Evolutionary conservation across 306 rosid genomes (phyloP), one percentile per base, ranked within the genome.

Genomic region (Quercus rubra): DNA sequence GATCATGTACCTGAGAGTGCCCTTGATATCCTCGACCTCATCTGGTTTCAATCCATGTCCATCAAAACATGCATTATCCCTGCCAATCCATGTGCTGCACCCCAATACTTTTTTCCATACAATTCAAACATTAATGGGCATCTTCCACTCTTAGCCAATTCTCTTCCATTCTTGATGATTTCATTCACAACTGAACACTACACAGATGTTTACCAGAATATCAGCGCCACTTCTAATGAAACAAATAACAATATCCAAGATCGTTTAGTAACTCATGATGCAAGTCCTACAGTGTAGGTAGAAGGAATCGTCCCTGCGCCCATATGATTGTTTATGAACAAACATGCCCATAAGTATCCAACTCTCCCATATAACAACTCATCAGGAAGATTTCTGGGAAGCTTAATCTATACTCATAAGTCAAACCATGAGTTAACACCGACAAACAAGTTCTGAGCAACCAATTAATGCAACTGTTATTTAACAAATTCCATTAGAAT

Each of bases 21-120:
- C 90, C 80, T 77, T 86, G 30, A 90, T 85, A 56, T 89, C 93
- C 80, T 88, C 93, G 55, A 82, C 72, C 87, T 90, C 89, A 74
- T 90, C 96, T 19, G 90, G 88, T 83, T 83, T 89, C 85, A 92
- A 56, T 86, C 90, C 89, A 89, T 82, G 83, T 92, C 92, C 92
- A 90, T 82, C 80, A 90, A 76, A 25, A 92, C 93, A 84, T 90
- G 89, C 88, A 92, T 81, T 80, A 89, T 90, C 84, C 97, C 96
- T 19, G 91, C 96, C 84, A 92, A 81, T 41, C 93, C 97, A 85
- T 92, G 97, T 0, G 97, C 96, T 73, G 92, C 93, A 73, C 97
- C 96, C 89, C 93, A 89, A 77, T 90, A 92, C 80, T 82, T 92
- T 81, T 92, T 87, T 8, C 96, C 91, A 17, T 92, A 86, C 92